Base-by-base conservation (phyloP, 2,329 filamentous ascomycete species). In the Xylaria sp. region DNA sequence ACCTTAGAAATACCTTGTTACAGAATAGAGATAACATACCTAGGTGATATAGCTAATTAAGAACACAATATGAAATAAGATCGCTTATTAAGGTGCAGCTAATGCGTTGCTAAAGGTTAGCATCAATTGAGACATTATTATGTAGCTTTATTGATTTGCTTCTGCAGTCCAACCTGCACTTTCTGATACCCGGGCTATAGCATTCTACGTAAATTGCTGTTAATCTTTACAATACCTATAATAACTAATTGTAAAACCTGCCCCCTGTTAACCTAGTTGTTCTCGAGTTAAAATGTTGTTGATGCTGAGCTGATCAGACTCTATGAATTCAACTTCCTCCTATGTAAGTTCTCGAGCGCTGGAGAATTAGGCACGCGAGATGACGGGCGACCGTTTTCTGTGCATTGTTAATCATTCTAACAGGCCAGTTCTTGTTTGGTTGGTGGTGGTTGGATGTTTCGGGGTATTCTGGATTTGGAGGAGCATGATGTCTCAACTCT, bases 121-220 rank as follows among this genome's bases (percentile, higher is more conserved):
- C 47, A 61, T 56, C 56, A 44, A 53, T 62, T 31, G 17, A 53
- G 22, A 58, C 33, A 55, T 33, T 44, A 59, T 55, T 51, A 55
- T 49, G 54, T 59, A 54, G 60, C 60, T 54, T 63, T 33, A 42
- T 15, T 51, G 42, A 22, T 50, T 55, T 59, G 49, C 54, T 63
- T 63, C 42, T 66, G 31, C 33, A 2, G 20, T 57, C 38, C 45
- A 31, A 38, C 29, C 44, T 25, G 5, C n/a, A 17, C 29, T 29
- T 13, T 33, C 20, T 63, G n/a, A 59, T 36, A 49, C n/a, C 25
- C 38, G 25, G 45, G 54, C 36, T 53, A 51, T 53, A 47, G 20
- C 62, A 60, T 47, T 61, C 56, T 57, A 65, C 33, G 20, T 25
- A n/a, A 50, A 31, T 33, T 29, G 10, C 29, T 9, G 38, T 53